Evolutionary conservation across 108 stramenopile genomes (phyloP), one percentile per base, ranked within the genome.

Genomic region (Bacterosira constricta): DNA sequence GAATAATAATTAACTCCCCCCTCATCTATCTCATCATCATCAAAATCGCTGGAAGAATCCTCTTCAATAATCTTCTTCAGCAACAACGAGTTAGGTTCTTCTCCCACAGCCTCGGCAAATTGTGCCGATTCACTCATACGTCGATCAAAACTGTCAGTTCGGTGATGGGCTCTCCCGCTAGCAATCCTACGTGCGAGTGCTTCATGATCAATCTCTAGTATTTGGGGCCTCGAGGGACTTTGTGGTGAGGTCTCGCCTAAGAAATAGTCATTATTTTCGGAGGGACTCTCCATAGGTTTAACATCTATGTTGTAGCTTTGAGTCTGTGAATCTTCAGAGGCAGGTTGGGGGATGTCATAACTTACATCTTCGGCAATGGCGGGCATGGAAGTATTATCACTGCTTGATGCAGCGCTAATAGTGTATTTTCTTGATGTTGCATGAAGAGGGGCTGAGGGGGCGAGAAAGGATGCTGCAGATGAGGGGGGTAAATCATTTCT

Each of bases 81-180:
- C 23, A 72, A 62, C 39, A 81, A 32, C 5, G 62, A 64, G 29
- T 69, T 70, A 15, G 79, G 78, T 27, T 47, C 44, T 73, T 93
- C 91, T 27, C 91, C 91, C 3, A 93, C 86, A 25, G 89, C 89
- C 63, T 86, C 77, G 9, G 89, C 86, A 77, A 89, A 93, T 69
- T 90, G 89, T 1, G 75, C 86, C 1, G 88, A 85, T 79, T 91
- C 90, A 36, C 56, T 56, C 37, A 74, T 73, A 0, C 79, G 66
- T 26, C 90, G 58, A 74, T 86, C 82, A 32, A 74, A 72, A 35
- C 80, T 82, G n/a, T 73, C 64, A 3, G 69, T 67, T 58, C 79
- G 54, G 26, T 38, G 9, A 36, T 54, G 60, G 2, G 35, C 13
- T 0, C 69, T 38, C 32, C 71, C 71, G 23, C 45, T 49, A 3